Evolutionary conservation across 192 early-diverging fungal species (phyloP).

Genomic region (Geranomyces michiganensis): DNA sequence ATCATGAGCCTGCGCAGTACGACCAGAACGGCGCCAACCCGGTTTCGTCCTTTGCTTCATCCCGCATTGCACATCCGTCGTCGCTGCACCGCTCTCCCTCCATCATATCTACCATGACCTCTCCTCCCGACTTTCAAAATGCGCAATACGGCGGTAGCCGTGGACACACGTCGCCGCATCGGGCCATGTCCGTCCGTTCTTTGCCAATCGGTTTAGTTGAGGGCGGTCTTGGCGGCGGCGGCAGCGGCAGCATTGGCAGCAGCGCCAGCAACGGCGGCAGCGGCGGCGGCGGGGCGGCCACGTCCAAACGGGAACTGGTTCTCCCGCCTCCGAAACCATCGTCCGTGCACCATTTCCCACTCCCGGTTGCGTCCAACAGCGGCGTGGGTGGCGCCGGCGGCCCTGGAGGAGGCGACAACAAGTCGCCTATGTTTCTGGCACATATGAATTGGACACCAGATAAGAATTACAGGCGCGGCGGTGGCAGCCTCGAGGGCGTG

Average conservation of each 20-base stretch:
- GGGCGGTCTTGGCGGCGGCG: not conserved
- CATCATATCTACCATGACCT: constrained; percentile 25
- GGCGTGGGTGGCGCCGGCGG: not conserved
- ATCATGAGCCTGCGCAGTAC: not conserved
- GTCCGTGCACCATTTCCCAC: not conserved
- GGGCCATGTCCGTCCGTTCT: not conserved
- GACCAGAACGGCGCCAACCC: not conserved
- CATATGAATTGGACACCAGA: constrained; percentile 36
- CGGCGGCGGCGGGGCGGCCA: not conserved
- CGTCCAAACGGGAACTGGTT: not conserved
- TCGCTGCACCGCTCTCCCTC: constrained; percentile 26
- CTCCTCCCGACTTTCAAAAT: constrained; percentile 15
- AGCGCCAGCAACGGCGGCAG: not conserved
- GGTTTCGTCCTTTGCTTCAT: not conserved
- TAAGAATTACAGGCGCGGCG: constrained; percentile 15
- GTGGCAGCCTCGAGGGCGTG: constrained; percentile 23
- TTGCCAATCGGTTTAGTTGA: constrained; percentile 16
- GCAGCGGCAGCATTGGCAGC: not conserved
- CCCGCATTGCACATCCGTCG: not conserved
- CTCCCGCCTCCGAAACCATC: constrained; percentile 17
- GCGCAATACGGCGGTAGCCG: constrained; percentile 1
- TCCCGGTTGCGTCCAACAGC: not conserved
- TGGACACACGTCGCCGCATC: constrained; percentile 9
- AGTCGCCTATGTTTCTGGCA: constrained; percentile 28
- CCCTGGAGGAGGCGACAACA: not conserved